Base-by-base conservation (phyloP, 1,284 basidiomycete species). In the Gymnopus androsaceus region DNA sequence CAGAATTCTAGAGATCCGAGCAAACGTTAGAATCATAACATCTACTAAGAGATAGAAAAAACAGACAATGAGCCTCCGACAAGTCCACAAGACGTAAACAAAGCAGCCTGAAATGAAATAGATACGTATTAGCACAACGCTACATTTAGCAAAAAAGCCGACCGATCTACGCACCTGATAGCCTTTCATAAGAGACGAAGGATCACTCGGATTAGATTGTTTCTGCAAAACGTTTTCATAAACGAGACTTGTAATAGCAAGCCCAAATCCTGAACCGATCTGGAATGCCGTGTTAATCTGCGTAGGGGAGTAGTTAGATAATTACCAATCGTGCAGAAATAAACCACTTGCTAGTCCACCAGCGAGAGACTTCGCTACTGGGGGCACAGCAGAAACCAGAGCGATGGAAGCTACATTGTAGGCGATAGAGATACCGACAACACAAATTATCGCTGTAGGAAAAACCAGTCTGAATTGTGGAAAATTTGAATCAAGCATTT, bases 251-350 rank as follows among this genome's bases (percentile, higher is more conserved):
- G 56, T 57, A 28, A 57, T 57, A 36, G 56, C 56, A 12, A 57
- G 38, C 15, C 56, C 56, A 14, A 57, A 57, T 6, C 56, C 56
- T 34, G 56, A 54, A 25, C 56, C 56, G 14, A 54, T 57, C 19
- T 57, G 56, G 25, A 57, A 57, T 4, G 56, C 56, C 3, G 56
- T 57, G 45, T 57, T 57, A 9, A 57, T 57, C 56, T 57, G n/a
- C 27, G 21, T 2, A 44, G n/a, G 21, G 12, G 21, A 23, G 9
- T n/a, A n/a, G n/a, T n/a, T n/a, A n/a, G 27, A 11, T 21, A 21
- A 19, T 28, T 14, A 23, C 4, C 15, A 14, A 28, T 14, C 42
- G 2, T 33, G 19, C 9, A 28, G 2, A 3, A 23, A 19, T 40
- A n/a, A 21, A 17, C 7, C 6, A 49, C 56, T 15, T 37, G 50